Evolutionary conservation across 179 eudicot species (phyloP).

Genomic region (Patellifolia procumbens): DNA sequence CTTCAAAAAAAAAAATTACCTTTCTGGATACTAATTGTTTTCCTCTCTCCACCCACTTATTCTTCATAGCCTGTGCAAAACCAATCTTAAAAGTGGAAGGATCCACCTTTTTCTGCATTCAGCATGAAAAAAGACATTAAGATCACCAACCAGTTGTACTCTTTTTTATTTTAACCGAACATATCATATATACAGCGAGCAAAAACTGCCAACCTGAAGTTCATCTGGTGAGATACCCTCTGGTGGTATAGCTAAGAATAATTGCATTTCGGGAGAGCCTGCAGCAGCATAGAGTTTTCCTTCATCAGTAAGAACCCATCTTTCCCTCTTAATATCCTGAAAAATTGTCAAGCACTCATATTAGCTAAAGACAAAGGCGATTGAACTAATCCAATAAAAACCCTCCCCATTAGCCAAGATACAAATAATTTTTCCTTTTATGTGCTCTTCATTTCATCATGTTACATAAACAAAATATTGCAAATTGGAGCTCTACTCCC

Average conservation of each 20-base stretch:
- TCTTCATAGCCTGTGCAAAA: conserved; percentile 68
- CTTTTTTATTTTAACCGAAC: no score
- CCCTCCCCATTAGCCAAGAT: neutral
- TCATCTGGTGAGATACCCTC: conserved; percentile 70
- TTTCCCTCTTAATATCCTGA: conserved; percentile 88
- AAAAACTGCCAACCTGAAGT: conserved; percentile 54
- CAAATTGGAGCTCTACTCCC: neutral
- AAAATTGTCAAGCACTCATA: conserved; percentile 23
- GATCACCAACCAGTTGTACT: neutral
- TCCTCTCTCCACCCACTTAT: conserved; percentile 79
- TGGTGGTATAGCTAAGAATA: conserved; percentile 71
- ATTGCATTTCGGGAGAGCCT: conserved; percentile 85
- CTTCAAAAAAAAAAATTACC: conserved; percentile 39
- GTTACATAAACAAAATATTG: neutral
- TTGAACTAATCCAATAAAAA: neutral
- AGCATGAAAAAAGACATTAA: conserved; percentile 2
- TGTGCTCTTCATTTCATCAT: neutral
- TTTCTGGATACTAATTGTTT: conserved; percentile 58
- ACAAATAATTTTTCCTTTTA: neutral
- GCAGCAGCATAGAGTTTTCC: conserved; percentile 67
- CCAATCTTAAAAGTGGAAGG: conserved; percentile 65
- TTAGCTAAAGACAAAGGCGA: neutral
- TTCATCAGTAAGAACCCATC: conserved; percentile 82
- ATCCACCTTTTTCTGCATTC: conserved; percentile 70
- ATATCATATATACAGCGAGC: neutral